Base-by-base conservation (phyloP, 2,329 filamentous ascomycete species). In the Annulohypoxylon truncatum region DNA sequence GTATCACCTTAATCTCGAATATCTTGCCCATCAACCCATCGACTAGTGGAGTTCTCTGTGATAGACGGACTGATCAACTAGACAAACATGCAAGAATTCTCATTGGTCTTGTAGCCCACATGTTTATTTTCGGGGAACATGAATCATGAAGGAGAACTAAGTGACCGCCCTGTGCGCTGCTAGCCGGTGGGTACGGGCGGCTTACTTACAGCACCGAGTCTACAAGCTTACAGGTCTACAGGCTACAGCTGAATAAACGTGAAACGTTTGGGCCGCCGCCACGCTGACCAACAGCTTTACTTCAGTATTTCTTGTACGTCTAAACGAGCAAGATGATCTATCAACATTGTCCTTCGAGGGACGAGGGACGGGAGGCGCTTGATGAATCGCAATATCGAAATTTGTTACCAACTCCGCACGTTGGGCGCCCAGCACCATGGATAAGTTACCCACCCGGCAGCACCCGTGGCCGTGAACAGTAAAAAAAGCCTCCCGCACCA, bases 221-320 rank as follows among this genome's bases (percentile, higher is more conserved):
- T 20, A 10, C 9, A 4, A 15, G 18, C 22, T 42, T 42, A 10
- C 38, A 59, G 53, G 35, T 38, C 47, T 26, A 62, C 56, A 59
- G 53, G 48, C 42, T 31, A 48, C 26, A 24, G 44, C 56, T 28
- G 33, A 68, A 47, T 66, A 46, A 63, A 63, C 47, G 28, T 66
- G 66, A 69, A 69, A 69, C 66, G 63, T 54, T 44, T 53, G 42
- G 53, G 52, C 66, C 59, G 46, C 54, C 53, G 62, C 66, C 66
- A 57, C 50, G 20, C 28, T 26, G 51, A 47, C 50, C 53, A 48
- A 54, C 22, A 24, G 44, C 40, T 18, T 18, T 42, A 54, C 35
- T 33, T 33, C 48, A 42, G 38, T 40, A 22, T 56, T 61, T 61
- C 9, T 2, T 59, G 53, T 68, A 10, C 61, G 9, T 53, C 51